Percentiles rank a stretch among this genome's conserved stretches.
These are phyloP conservation scores for Kluyveromyces dobzhanskii DNA, from an alignment of 805 yeast genomes.

Conservation along the genomic window DNA sequence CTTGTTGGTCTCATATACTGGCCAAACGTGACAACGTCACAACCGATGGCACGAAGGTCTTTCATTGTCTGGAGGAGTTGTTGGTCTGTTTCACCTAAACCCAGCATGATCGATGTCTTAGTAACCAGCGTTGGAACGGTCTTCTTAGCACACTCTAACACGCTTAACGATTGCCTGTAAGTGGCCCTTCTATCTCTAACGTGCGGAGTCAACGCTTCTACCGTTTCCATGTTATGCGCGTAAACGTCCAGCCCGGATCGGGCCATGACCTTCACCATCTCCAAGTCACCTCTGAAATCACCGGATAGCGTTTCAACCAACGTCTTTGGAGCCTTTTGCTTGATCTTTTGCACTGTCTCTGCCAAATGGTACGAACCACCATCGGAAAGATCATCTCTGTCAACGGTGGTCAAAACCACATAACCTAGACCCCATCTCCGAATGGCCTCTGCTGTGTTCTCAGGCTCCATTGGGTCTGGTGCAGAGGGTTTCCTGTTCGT, in stretches of 20 bases:
- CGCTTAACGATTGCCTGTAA: constrained; percentile 76
- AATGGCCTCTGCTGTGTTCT: constrained; percentile 94
- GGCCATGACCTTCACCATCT: constrained; percentile 74
- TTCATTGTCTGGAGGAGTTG: constrained; percentile 68
- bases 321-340: constrained; percentile 81
- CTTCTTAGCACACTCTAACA: constrained; percentile 72
- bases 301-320: constrained; percentile 92
- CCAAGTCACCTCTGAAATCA: constrained; percentile 87
- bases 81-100: constrained; percentile 92
- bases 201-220: constrained; percentile 87
- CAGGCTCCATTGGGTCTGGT: constrained; percentile 95
- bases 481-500: constrained; percentile 81
- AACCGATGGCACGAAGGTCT: constrained; percentile 65
- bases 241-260: constrained; percentile 86
- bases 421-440: constrained; percentile 97
- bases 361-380: constrained; percentile 92
- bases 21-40: constrained; percentile 97
- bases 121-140: constrained; percentile 70
- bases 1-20: constrained; percentile 99
- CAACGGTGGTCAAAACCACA: constrained; percentile 95
- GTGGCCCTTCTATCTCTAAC: constrained; percentile 96
- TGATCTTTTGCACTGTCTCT: constrained; percentile 76
- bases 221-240: constrained; percentile 96
- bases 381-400: constrained; percentile 87
- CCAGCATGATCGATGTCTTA: constrained; percentile 92